These are phyloP conservation scores for Xylariaceae sp. DNA, from an alignment of 2,329 filamentous ascomycete genomes.

Conservation along the genomic window DNA sequence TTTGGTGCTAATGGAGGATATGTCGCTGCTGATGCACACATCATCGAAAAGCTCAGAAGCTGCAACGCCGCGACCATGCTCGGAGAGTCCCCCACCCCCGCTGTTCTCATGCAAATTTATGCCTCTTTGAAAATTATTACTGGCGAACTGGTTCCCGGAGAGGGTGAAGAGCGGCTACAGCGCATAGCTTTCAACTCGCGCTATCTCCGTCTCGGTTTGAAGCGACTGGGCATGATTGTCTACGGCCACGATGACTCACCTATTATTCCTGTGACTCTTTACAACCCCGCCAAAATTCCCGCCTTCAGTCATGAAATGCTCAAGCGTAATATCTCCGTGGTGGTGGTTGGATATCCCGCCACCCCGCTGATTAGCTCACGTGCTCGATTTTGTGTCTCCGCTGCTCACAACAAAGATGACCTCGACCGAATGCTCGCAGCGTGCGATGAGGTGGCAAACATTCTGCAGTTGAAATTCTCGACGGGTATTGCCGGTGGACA, in stretches of 20 bases:
- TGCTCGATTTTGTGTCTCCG: slow-evolving; percentile 90
- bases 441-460: slow-evolving; percentile 87
- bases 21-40: slow-evolving; percentile 78
- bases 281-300: slow-evolving; percentile 98
- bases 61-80: slow-evolving; percentile 82
- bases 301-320: slow-evolving; percentile 99
- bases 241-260: slow-evolving; percentile 97
- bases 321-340: slow-evolving; percentile 92
- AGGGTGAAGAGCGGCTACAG: slow-evolving; percentile 92
- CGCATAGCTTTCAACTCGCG: slow-evolving; percentile 97
- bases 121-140: slow-evolving; percentile 82
- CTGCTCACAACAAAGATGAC: slow-evolving; percentile 97
- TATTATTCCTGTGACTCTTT: slow-evolving; percentile 89
- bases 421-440: slow-evolving; percentile 82
- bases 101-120: slow-evolving; percentile 85
- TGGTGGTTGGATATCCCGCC: slow-evolving; percentile 94
- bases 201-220: slow-evolving; percentile 94
- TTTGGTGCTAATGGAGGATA: slow-evolving; percentile 98
- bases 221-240: slow-evolving; percentile 93
- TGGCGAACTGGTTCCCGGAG: slow-evolving; percentile 79
- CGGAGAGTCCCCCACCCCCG: slow-evolving; percentile 81
- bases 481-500: slow-evolving; percentile 88
- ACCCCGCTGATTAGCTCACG: slow-evolving; percentile 93
- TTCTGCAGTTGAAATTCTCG: slow-evolving; percentile 95
- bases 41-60: slow-evolving; percentile 85